A percentile compares a stretch with the other conserved stretches of the same genome.
Conservation (phyloP, 2,329 filamentous ascomycete genomes). For the Exophiala dermatitidis region DNA sequence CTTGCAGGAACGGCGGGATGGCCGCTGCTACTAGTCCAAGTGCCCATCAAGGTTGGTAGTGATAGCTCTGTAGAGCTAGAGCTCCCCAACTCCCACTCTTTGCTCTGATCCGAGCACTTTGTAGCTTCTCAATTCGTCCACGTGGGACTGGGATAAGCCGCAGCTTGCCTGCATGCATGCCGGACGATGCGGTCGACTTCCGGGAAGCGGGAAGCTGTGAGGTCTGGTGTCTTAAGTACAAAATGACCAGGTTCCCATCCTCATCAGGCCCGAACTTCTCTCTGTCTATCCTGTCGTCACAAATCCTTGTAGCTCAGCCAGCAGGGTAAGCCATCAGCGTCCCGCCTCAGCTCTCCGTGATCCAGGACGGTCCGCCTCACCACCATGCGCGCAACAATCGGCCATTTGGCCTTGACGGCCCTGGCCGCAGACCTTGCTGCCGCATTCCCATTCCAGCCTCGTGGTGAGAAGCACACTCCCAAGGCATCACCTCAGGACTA, state of each 20-base stretch:
- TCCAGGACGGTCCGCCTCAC: background rate
- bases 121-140: slow-evolving; percentile 8
- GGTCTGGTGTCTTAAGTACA: background rate
- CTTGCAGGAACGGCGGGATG: background rate
- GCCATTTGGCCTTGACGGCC: slow-evolving; percentile 14
- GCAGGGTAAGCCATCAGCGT: background rate
- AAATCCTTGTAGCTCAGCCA: background rate
- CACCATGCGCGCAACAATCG: slow-evolving; percentile 11
- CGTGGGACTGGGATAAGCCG: slow-evolving; percentile 3
- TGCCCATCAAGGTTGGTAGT: background rate
- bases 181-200: background rate
- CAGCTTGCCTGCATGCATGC: background rate
- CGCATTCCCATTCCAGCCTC: slow-evolving; percentile 9
- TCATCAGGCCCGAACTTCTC: background rate
- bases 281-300: background rate
- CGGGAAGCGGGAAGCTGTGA: background rate
- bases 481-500: slow-evolving; percentile 15
- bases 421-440: slow-evolving; percentile 7
- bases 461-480: slow-evolving; percentile 1
- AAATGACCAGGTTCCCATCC: background rate
- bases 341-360: background rate
- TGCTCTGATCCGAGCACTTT: slow-evolving; percentile 1
- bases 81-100: background rate
- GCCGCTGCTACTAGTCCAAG: background rate
- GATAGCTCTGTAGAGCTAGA: background rate